Percentiles rank a stretch among this genome's conserved stretches.
Conservation (phyloP, 805 yeast species). For the Candida xiaguanensis region DNA sequence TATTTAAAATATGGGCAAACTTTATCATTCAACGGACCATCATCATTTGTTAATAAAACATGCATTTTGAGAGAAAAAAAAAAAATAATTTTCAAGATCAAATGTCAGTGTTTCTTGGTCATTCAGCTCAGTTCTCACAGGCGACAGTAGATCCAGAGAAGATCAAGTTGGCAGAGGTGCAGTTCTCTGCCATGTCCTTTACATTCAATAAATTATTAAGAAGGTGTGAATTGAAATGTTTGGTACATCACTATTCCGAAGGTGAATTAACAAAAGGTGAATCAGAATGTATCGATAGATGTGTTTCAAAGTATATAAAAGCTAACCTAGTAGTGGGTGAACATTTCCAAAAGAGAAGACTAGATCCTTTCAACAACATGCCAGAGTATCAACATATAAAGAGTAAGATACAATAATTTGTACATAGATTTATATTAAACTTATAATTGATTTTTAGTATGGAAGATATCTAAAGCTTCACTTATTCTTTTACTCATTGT, state of each 20-base stretch:
- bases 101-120: slow-evolving; percentile 66
- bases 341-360: slow-evolving; percentile 37
- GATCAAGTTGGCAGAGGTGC: slow-evolving; percentile 61
- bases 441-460: slow-evolving; percentile 62
- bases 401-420: slow-evolving; percentile 2
- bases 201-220: slow-evolving; percentile 56
- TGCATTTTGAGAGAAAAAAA: slow-evolving; percentile 32
- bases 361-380: slow-evolving; percentile 43
- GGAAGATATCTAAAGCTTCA: slow-evolving; percentile 84
- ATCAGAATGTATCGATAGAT: slow-evolving; percentile 74
- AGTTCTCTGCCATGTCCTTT: slow-evolving; percentile 58
- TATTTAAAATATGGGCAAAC: slow-evolving; percentile 83
- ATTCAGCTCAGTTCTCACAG: slow-evolving; percentile 34
- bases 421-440: slow-evolving; percentile 1
- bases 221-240: slow-evolving; percentile 72
- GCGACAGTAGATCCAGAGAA: slow-evolving; percentile 58
- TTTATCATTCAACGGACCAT: slow-evolving; percentile 83
- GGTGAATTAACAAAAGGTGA: slow-evolving; percentile 85
- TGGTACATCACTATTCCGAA: slow-evolving; percentile 83
- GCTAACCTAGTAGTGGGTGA: slow-evolving; percentile 65
- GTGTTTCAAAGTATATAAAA: slow-evolving; percentile 78
- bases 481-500: slow-evolving; percentile 87
- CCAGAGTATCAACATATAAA: slow-evolving; percentile 35
- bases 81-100: not conserved
- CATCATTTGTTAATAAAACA: slow-evolving; percentile 80